Evolutionary conservation across 352 stramenopile genomes (phyloP).

Genomic region (Pythium volutum): DNA sequence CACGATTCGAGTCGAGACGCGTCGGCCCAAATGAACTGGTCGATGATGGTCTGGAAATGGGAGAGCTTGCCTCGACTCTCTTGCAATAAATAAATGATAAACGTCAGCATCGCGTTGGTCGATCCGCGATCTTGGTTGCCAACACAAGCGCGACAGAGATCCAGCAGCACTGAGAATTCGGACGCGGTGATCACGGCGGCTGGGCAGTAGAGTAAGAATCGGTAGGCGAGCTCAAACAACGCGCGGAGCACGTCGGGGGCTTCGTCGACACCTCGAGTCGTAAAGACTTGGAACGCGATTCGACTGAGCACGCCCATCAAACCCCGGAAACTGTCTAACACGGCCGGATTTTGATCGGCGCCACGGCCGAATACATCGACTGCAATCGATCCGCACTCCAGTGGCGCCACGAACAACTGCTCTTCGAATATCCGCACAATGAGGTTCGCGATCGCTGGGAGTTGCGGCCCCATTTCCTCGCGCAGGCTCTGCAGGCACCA

Average conservation of each 20-base stretch:
- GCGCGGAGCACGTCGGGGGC: slow-evolving; percentile 57
- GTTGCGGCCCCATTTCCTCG: slow-evolving; percentile 48
- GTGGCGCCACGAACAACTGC: slow-evolving; percentile 47
- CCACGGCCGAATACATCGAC: slow-evolving; percentile 67
- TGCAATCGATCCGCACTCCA: slow-evolving; percentile 61
- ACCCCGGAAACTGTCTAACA: slow-evolving; percentile 50
- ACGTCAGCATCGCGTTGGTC: slow-evolving; percentile 66
- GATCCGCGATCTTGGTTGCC: slow-evolving; percentile 64
- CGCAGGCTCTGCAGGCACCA: slow-evolving; percentile 71
- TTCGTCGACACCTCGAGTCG: slow-evolving; percentile 49
- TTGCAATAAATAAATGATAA: slow-evolving; percentile 57
- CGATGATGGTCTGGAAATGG: slow-evolving; percentile 42
- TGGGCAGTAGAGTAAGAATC: slow-evolving; percentile 69
- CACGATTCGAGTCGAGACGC: slow-evolving; percentile 41
- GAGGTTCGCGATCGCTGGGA: slow-evolving; percentile 46
- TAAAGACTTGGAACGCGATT: slow-evolving; percentile 67
- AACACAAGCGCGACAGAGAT: slow-evolving; percentile 56
- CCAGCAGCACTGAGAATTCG: slow-evolving; percentile 57
- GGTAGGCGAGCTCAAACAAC: slow-evolving; percentile 68
- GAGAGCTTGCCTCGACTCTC: slow-evolving; percentile 48
- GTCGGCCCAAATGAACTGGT: slow-evolving; percentile 39
- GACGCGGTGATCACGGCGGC: slow-evolving; percentile 48
- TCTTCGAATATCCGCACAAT: slow-evolving; percentile 64
- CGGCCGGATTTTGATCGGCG: slow-evolving; percentile 30
- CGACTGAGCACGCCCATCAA: slow-evolving; percentile 59